A percentile compares a stretch with the other conserved stretches of the same genome.
Conservation (phyloP, 1,139 yeast species). For the Eremothecium gossypii region DNA sequence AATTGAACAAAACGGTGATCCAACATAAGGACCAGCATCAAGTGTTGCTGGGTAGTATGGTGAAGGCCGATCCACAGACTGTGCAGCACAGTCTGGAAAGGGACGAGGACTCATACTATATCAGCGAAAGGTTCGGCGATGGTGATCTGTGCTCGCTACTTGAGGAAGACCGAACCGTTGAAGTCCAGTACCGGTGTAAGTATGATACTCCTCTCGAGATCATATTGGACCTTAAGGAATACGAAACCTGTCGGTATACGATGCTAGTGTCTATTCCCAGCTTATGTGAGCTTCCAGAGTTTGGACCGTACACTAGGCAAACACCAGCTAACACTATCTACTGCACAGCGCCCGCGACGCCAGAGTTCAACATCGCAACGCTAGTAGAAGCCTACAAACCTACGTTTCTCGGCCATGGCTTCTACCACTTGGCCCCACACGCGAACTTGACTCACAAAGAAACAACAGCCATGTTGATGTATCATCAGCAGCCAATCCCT, state of each 20-base stretch:
- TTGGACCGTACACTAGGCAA: slow-evolving; percentile 7
- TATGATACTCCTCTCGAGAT: slow-evolving; percentile 28
- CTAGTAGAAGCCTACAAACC: neutral
- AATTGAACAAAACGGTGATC: too few species aligned
- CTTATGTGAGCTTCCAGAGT: slow-evolving; percentile 37
- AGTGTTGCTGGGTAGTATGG: too few species aligned
- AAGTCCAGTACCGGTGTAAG: slow-evolving; percentile 62
- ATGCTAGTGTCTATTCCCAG: slow-evolving; percentile 50
- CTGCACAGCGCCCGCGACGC: neutral
- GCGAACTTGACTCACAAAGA: neutral
- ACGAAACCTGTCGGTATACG: slow-evolving; percentile 63
- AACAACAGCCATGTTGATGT: slow-evolving; percentile 10
- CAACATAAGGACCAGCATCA: too few species aligned
- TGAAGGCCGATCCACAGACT: too few species aligned
- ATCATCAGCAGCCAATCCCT: slow-evolving; percentile 12
- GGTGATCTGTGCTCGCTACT: slow-evolving; percentile 76
- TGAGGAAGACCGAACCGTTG: slow-evolving; percentile 48
- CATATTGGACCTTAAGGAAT: slow-evolving; percentile 47
- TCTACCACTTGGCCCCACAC: neutral
- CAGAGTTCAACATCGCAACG: neutral
- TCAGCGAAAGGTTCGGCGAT: slow-evolving; percentile 44
- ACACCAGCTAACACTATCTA: slow-evolving; percentile 5
- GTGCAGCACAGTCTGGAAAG: slow-evolving; percentile 12
- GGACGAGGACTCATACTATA: slow-evolving; percentile 35
- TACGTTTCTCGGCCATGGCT: neutral